A percentile compares a stretch with the other conserved stretches of the same genome.
Evolutionary conservation across 768 basidiomycete species (phyloP).

Genomic region (Daedaleopsis sinensis): DNA sequence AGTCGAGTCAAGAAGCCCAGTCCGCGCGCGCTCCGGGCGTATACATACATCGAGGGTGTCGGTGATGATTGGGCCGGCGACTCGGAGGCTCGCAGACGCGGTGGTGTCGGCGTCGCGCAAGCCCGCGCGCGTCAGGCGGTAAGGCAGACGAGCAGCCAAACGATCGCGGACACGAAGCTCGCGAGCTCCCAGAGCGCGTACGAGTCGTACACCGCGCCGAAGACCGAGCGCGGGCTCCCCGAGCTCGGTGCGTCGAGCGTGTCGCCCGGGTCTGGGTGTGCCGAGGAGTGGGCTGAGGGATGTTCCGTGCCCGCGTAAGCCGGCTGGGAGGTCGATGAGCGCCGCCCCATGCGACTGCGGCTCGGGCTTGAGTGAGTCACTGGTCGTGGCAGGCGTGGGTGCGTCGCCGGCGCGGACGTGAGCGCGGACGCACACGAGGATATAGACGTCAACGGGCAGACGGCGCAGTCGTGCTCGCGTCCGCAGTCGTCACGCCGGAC

Average conservation of each 20-base stretch:
- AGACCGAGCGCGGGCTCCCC: not conserved
- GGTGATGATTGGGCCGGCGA: too few relatives aligned
- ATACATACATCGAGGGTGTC: too few relatives aligned
- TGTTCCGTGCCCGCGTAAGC: not conserved
- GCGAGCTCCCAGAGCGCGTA: constrained; percentile 17
- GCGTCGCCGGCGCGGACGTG: not conserved
- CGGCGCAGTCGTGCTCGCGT: not conserved
- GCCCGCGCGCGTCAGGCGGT: constrained; percentile 1
- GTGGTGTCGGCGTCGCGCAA: too few relatives aligned
- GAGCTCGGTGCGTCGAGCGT: not conserved
- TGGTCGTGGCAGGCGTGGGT: not conserved
- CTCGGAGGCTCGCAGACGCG: too few relatives aligned
- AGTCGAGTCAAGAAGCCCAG: too few relatives aligned
- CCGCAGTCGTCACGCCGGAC: too few relatives aligned
- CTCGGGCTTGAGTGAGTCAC: not conserved
- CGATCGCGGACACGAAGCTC: constrained; percentile 16
- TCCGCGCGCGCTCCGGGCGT: too few relatives aligned
- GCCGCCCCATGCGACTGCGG: not conserved
- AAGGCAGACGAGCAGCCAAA: constrained; percentile 20
- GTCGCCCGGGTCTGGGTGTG: not conserved
- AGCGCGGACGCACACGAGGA: not conserved
- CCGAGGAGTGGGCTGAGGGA: not conserved
- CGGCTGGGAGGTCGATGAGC: not conserved
- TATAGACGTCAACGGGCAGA: not conserved
- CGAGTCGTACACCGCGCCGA: constrained; percentile 3